These are phyloP conservation scores for Endocalyx cinctus DNA, from an alignment of 2,329 filamentous ascomycete genomes.

Conservation along the genomic window DNA sequence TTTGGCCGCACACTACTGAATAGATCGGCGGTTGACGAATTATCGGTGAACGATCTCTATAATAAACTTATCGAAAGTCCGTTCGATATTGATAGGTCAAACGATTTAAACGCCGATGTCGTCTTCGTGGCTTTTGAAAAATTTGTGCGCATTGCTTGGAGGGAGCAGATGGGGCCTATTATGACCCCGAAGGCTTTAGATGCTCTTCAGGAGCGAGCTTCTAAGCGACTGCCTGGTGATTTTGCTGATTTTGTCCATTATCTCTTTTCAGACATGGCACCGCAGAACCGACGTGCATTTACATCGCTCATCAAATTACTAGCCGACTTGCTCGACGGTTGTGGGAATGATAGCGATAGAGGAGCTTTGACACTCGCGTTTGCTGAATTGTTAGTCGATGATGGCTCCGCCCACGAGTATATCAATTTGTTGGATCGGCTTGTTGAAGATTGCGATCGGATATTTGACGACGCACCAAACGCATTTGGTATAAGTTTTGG, in stretches of 20 bases:
- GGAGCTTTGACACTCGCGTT: slow-evolving; percentile 86
- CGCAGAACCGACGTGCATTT: slow-evolving; percentile 71
- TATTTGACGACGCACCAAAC: slow-evolving; percentile 63
- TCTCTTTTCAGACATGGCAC: slow-evolving; percentile 61
- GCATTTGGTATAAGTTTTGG: slow-evolving; percentile 33
- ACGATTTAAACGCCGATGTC: slow-evolving; percentile 74
- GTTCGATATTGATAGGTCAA: slow-evolving; percentile 68
- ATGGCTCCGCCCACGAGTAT: slow-evolving; percentile 73
- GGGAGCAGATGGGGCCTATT: slow-evolving; percentile 79
- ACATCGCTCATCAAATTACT: slow-evolving; percentile 79
- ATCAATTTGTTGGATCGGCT: slow-evolving; percentile 85
- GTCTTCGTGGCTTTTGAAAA: slow-evolving; percentile 93
- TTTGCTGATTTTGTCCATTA: slow-evolving; percentile 66
- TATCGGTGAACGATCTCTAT: slow-evolving; percentile 83
- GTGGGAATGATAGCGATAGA: slow-evolving; percentile 84
- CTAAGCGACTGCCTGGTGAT: slow-evolving; percentile 65
- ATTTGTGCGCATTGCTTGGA: slow-evolving; percentile 84
- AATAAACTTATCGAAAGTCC: slow-evolving; percentile 83
- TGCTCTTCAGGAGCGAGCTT: slow-evolving; percentile 65
- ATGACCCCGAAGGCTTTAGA: slow-evolving; percentile 68
- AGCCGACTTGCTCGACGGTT: slow-evolving; percentile 82
- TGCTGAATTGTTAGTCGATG: slow-evolving; percentile 76
- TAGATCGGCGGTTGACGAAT: slow-evolving; percentile 66
- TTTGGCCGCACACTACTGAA: slow-evolving; percentile 72
- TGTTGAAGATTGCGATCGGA: slow-evolving; percentile 80